phyloP scores from a whole-genome alignment of 2,329 filamentous ascomycete genomes.

The Phialophora macrospora region DNA sequence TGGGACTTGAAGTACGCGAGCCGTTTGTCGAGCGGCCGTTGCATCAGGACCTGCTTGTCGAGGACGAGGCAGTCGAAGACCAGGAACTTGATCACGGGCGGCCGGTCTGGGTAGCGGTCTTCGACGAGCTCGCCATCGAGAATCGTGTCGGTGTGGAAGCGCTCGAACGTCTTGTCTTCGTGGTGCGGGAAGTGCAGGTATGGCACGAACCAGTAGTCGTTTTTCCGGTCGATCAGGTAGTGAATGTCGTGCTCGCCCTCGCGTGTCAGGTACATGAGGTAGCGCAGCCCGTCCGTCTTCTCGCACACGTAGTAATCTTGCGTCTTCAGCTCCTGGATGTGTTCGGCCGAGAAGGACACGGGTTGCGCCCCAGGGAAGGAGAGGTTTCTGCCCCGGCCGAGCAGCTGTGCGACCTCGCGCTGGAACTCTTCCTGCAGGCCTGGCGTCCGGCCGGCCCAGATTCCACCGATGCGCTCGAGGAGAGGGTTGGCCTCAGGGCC shows the following conservation, averaged over 20 bases:
- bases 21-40: conserved; percentile 82
- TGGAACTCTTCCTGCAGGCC: conserved; percentile 67
- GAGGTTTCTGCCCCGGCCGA: conserved; percentile 65
- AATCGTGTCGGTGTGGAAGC: conserved; percentile 79
- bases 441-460: conserved; percentile 62
- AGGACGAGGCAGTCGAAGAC: conserved; percentile 92
- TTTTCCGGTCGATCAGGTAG: conserved; percentile 96
- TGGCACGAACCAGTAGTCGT: conserved; percentile 89
- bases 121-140: conserved; percentile 93
- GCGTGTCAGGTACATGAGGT: conserved; percentile 83
- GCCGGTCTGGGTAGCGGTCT: conserved; percentile 72
- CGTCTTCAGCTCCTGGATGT: conserved; percentile 78
- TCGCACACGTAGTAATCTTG: conserved; percentile 97
- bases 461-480: conserved; percentile 50
- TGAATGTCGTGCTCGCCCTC: conserved; percentile 66
- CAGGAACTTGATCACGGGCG: conserved; percentile 75
- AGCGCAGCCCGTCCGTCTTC: conserved; percentile 95
- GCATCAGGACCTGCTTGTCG: conserved; percentile 75
- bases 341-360: conserved; percentile 83
- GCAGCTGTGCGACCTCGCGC: conserved; percentile 72
- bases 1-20: conserved; percentile 82
- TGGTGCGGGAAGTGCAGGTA: conserved; percentile 80
- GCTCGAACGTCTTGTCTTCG: conserved; percentile 61
- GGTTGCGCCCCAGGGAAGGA: conserved; percentile 89
- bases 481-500: conserved; percentile 24